Evolutionary conservation across 1,139 yeast species (phyloP).

Genomic region (Debaryomyces sp.): DNA sequence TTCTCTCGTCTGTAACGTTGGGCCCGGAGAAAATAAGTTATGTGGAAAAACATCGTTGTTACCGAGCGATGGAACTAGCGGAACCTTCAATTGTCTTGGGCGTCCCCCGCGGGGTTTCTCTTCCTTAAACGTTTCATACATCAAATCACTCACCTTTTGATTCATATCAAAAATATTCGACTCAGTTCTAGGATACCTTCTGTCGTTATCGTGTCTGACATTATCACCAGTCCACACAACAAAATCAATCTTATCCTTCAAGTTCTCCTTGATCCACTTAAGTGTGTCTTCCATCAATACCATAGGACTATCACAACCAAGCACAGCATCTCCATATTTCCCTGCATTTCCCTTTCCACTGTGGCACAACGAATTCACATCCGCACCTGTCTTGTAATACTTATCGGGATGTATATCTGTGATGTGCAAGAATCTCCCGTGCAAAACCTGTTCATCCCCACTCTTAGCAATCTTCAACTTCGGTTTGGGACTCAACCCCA

Average conservation of each 20-base stretch:
- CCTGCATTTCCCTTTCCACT: constrained; percentile 56
- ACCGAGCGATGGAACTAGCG: constrained; percentile 70
- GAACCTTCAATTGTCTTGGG: constrained; percentile 51
- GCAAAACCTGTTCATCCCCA: constrained; percentile 34
- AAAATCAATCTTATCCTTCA: constrained; percentile 78
- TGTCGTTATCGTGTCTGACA: constrained; percentile 82
- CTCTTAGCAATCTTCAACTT: constrained; percentile 29
- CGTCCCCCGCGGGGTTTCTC: constrained; percentile 34
- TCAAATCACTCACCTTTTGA: constrained; percentile 54
- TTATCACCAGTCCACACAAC: constrained; percentile 93
- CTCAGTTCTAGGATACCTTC: constrained; percentile 72
- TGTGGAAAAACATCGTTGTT: constrained; percentile 91
- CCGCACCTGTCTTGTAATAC: constrained; percentile 58
- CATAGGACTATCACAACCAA: constrained; percentile 75
- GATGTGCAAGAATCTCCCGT: constrained; percentile 80
- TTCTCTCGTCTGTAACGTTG: constrained; percentile 83
- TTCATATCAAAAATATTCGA: constrained; percentile 70
- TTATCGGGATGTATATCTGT: constrained; percentile 89
- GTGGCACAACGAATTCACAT: constrained; percentile 60
- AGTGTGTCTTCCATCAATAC: constrained; percentile 63
- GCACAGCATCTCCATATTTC: constrained; percentile 72
- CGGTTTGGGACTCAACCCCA: constrained; percentile 37
- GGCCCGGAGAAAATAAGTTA: constrained; percentile 81
- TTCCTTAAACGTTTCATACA: constrained; percentile 52
- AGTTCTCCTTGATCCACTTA: constrained; percentile 62